Evolutionary conservation across 495 filamentous ascomycete genomes (phyloP), one percentile per base, ranked within the genome.

Genomic region (Trichoderma asperelloides): DNA sequence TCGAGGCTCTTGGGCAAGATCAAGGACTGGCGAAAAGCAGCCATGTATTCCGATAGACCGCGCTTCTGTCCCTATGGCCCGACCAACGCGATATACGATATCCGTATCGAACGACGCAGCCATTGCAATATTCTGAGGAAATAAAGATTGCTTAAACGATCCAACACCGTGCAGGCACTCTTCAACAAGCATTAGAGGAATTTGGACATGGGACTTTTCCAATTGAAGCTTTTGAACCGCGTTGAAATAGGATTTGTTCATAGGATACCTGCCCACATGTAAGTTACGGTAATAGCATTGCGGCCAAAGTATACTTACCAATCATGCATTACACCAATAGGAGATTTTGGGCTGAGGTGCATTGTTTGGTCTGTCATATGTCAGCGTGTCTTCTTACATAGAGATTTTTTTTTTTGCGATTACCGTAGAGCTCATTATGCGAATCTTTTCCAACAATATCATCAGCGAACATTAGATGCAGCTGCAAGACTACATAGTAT

Each of bases 391-490:
- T 12, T 28, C 55, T 12, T 11, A 8, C 4, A 16, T 2, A 1
- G 2, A 21, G 25, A 30, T 2, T 5, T n/a, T 1, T 5, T n/a
- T 1, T 30, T 12, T 60, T 0, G 6, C 7, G 2, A 2, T 60
- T 68, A 78, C 77, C 77, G 66, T 78, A 78, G 27, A 79, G 73
- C 41, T 74, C 76, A 70, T 79, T 79, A 21, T 78, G 72, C 5
- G 78, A 78, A 13, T 75, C 65, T 11, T 72, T 69, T n/a, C 78
- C 78, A 21, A 80, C 72, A 43, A 79, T 76, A 41, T 76, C 75
- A 64, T 75, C 77, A 1, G 75, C 78, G 43, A 80, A 80, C 77
- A 78, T 80, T 7, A 80, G 76, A 49, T 80, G 77, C 39, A 79
- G 68, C 69, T 79, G 78, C 49, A 78, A 49, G 28, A 76, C 78